Evolutionary conservation across 177 flowering plant genomes (phyloP).

Genomic region (Vitis hybrid): DNA sequence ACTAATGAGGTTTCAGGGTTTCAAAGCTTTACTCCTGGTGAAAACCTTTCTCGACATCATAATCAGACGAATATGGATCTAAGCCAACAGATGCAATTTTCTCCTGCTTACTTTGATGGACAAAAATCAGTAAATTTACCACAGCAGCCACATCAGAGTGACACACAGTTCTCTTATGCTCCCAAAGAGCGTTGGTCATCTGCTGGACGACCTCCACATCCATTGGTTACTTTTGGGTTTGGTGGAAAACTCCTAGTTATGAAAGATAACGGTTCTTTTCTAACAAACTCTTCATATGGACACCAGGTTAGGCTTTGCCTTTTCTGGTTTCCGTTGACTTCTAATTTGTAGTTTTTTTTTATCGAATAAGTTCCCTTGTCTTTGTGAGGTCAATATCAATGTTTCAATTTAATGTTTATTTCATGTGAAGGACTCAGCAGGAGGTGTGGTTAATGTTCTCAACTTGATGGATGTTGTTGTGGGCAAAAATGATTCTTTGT

Average conservation of each 20-base stretch:
- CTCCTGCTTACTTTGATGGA: slow-evolving; percentile 9
- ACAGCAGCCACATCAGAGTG: slow-evolving; percentile 48
- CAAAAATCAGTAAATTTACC: slow-evolving; percentile 37
- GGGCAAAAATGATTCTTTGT: no score
- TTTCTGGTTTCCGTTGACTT: no score
- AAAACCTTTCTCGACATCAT: slow-evolving; percentile 6
- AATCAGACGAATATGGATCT: slow-evolving; percentile 2
- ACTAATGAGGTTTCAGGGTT: slow-evolving; percentile 7
- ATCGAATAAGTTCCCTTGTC: neutral
- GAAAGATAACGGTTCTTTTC: slow-evolving; percentile 46
- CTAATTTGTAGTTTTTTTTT: neutral
- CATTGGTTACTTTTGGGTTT: slow-evolving; percentile 92
- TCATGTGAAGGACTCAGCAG: slow-evolving; percentile 55
- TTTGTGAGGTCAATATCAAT: neutral
- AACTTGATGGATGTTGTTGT: slow-evolving; percentile 71
- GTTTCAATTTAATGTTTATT: neutral
- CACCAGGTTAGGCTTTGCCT: slow-evolving; percentile 54
- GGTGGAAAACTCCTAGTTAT: slow-evolving; percentile 91
- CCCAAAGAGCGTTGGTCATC: slow-evolving; percentile 65
- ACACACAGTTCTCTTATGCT: slow-evolving; percentile 39
- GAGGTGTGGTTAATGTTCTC: slow-evolving; percentile 60
- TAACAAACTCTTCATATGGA: slow-evolving; percentile 42
- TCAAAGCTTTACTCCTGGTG: slow-evolving; percentile 6
- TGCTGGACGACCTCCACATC: slow-evolving; percentile 96
- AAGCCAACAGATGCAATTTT: slow-evolving; percentile 1